These are phyloP conservation scores for Cylindrotheca fusiformis DNA, from an alignment of 108 stramenopile genomes.

Conservation along the genomic window DNA sequence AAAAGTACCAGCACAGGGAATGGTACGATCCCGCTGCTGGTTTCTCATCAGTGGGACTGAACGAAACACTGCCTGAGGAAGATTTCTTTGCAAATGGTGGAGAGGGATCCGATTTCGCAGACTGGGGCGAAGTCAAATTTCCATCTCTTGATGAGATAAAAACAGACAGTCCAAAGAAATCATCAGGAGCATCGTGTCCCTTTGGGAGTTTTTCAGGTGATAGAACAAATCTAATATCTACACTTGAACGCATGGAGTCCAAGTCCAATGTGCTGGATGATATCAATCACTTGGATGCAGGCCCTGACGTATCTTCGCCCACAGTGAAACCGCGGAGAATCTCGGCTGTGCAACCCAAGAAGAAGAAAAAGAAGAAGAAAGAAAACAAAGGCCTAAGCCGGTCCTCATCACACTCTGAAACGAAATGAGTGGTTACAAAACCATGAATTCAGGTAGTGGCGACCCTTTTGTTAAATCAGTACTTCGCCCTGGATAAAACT, in stretches of 20 bases:
- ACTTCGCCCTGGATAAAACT: too few species aligned
- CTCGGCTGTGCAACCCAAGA: slow-evolving; percentile 44
- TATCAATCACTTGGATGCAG: slow-evolving; percentile 68
- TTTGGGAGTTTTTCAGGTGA: neutral
- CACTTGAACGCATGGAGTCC: slow-evolving; percentile 8
- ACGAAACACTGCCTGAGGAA: neutral
- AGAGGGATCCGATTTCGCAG: neutral
- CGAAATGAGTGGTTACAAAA: too few species aligned
- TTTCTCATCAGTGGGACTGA: neutral
- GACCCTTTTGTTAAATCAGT: too few species aligned
- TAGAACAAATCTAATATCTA: slow-evolving; percentile 1
- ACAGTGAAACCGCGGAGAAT: slow-evolving; percentile 42
- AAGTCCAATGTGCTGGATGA: slow-evolving; percentile 55
- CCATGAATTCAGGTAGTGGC: too few species aligned
- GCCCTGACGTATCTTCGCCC: slow-evolving; percentile 72
- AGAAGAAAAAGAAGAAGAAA: slow-evolving; percentile 86
- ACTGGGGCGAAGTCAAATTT: neutral
- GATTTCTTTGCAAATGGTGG: slow-evolving; percentile 7
- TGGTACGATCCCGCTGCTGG: slow-evolving; percentile 20
- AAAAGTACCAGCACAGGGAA: slow-evolving; percentile 30
- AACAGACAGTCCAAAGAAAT: neutral
- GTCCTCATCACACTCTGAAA: too few species aligned
- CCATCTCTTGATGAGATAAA: neutral
- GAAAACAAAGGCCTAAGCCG: too few species aligned
- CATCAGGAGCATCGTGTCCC: neutral